Conservation (phyloP, 169 alveolate genomes). For the Cryptosporidium parvum region DNA sequence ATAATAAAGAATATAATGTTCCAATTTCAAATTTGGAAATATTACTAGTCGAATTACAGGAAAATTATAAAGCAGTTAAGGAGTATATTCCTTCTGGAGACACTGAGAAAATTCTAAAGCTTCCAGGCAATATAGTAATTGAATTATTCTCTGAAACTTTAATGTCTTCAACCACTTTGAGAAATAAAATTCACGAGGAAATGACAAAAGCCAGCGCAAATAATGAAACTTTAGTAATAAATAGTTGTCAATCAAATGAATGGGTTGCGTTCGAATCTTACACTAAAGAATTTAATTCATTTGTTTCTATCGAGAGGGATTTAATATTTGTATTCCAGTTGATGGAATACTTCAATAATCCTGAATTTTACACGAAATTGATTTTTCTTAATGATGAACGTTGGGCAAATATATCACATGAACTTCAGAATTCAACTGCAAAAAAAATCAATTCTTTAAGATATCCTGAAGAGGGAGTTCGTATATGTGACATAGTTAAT, state of each 20-base stretch:
- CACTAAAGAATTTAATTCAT: slow-evolving; percentile 25
- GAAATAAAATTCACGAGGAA: slow-evolving; percentile 49
- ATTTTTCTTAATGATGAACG: neutral
- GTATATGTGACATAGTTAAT: slow-evolving; percentile 51
- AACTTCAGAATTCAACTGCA: neutral
- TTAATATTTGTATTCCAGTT: slow-evolving; percentile 30
- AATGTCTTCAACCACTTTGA: slow-evolving; percentile 35
- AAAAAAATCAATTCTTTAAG: neutral
- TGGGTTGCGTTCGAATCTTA: slow-evolving; percentile 47
- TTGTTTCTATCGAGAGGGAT: slow-evolving; percentile 64
- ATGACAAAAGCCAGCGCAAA: slow-evolving; percentile 40
- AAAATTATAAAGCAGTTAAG: slow-evolving; percentile 16
- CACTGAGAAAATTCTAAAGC: neutral
- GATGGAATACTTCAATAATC: slow-evolving; percentile 19
- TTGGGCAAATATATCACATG: neutral
- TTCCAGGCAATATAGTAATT: slow-evolving; percentile 12
- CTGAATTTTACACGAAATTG: slow-evolving; percentile 19
- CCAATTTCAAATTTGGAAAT: slow-evolving; percentile 32
- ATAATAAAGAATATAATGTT: slow-evolving; percentile 29
- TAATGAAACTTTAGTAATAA: slow-evolving; percentile 12
- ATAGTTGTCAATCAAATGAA: neutral
- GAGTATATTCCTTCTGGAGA: slow-evolving; percentile 18
- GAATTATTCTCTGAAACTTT: slow-evolving; percentile 55
- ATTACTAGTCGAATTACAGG: slow-evolving; percentile 28
- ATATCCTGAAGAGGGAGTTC: slow-evolving; percentile 64